phyloP scores from a whole-genome alignment of 116 monocot species.

The Iris pallida region DNA sequence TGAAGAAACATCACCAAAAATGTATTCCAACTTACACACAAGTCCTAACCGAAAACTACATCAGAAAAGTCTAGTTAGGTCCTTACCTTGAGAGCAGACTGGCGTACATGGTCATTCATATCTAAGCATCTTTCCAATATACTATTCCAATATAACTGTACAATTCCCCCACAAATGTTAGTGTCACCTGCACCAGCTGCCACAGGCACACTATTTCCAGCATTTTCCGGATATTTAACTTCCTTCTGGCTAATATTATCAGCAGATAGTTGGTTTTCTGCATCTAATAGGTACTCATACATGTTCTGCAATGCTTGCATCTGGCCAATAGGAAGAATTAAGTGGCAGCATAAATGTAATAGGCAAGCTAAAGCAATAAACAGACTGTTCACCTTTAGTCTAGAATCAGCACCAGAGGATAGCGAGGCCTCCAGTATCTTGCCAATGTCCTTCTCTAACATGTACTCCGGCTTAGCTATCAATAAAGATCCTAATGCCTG shows the following conservation, averaged over 20 bases:
- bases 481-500: conserved; percentile 87
- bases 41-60: background rate
- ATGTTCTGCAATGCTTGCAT: conserved; percentile 90
- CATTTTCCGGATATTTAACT: conserved; percentile 27
- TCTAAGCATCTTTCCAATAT: conserved; percentile 83
- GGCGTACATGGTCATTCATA: conserved; percentile 70
- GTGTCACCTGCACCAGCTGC: conserved; percentile 99
- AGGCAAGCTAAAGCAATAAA: conserved; percentile 1
- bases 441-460: conserved; percentile 79
- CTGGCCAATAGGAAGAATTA: conserved; percentile 33
- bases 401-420: conserved; percentile 56
- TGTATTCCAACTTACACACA: background rate
- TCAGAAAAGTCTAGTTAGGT: background rate
- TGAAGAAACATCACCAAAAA: background rate
- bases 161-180: conserved; percentile 94
- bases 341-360: conserved; percentile 6
- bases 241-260: conserved; percentile 25
- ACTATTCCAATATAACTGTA: conserved; percentile 88
- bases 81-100: conserved; percentile 72
- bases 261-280: conserved; percentile 66
- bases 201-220: conserved; percentile 57
- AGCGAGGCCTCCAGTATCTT: conserved; percentile 73
- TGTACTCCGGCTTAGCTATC: conserved; percentile 85
- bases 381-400: conserved; percentile 57
- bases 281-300: conserved; percentile 86